phyloP scores from a whole-genome alignment of 129 eudicot genomes.

The Kitagawia praeruptora region DNA sequence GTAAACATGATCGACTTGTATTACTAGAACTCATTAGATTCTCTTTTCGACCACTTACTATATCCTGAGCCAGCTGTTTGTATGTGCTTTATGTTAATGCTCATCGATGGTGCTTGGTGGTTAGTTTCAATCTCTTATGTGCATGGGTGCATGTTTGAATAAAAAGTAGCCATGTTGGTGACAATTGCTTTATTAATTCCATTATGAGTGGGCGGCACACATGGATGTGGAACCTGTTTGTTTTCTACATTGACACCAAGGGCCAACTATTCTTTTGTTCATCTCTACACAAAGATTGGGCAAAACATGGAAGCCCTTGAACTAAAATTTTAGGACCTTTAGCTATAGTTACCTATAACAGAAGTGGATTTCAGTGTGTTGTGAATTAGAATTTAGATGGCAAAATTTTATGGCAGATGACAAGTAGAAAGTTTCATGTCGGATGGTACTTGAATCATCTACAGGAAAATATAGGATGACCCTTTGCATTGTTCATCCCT shows the following conservation, averaged over 20 bases:
- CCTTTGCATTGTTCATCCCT: background rate
- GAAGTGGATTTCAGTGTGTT: background rate
- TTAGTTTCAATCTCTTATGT: background rate
- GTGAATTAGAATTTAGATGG: background rate
- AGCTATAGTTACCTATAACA: background rate
- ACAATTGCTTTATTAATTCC: background rate
- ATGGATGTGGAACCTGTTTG: constrained; percentile 1
- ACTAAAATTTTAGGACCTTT: background rate
- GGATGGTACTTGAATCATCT: background rate
- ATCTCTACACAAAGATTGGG: background rate
- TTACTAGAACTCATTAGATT: background rate
- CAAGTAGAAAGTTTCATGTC: background rate
- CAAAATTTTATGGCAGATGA: background rate
- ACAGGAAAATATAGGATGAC: background rate
- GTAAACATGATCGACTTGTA: background rate
- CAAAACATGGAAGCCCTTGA: background rate
- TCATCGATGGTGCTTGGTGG: background rate
- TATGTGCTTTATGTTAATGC: background rate
- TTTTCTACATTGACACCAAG: background rate
- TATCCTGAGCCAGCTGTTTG: background rate
- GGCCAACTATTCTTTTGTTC: background rate
- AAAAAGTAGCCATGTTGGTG: background rate
- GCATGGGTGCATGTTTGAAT: background rate
- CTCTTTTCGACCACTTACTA: background rate
- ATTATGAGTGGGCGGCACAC: background rate